phyloP scores from a whole-genome alignment of 2,329 filamentous ascomycete species.

The Monosporascus sp. region DNA sequence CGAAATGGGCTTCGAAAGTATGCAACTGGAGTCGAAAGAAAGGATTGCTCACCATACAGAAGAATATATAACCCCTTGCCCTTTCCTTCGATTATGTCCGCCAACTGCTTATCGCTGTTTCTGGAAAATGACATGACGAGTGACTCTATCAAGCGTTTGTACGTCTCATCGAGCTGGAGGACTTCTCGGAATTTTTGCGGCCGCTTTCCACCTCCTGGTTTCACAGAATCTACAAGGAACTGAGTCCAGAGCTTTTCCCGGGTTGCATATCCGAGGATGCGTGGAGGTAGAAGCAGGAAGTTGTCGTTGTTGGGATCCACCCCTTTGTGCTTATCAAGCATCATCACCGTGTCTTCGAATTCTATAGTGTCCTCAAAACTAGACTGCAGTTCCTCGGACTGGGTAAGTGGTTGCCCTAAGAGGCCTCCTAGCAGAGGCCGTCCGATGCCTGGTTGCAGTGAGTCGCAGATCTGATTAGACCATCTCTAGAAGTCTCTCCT shows the following conservation, averaged over 20 bases:
- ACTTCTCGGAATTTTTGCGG: neutral
- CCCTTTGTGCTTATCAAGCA: neutral
- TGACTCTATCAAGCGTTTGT: conserved; percentile 6
- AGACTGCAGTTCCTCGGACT: too few relatives aligned
- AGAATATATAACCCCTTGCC: conserved; percentile 7
- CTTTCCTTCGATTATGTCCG: conserved; percentile 7
- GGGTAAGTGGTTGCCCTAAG: too few relatives aligned
- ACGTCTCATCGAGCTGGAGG: conserved; percentile 2
- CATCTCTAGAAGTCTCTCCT: neutral
- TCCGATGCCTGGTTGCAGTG: neutral
- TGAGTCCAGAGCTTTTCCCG: conserved; percentile 7
- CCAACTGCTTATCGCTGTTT: conserved; percentile 2
- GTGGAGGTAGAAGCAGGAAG: conserved; percentile 2
- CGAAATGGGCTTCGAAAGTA: neutral
- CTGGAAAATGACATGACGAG: conserved; percentile 5
- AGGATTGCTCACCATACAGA: conserved; percentile 1
- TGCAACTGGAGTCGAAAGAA: neutral
- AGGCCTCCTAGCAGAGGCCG: neutral
- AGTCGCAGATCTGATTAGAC: neutral
- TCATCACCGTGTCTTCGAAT: neutral
- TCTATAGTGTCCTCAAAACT: neutral
- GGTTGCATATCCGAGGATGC: conserved; percentile 6
- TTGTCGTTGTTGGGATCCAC: neutral
- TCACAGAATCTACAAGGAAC: neutral
- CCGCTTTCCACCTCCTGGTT: neutral